Conservation (phyloP, 768 basidiomycete species). For the Rhizopogon rudus region DNA sequence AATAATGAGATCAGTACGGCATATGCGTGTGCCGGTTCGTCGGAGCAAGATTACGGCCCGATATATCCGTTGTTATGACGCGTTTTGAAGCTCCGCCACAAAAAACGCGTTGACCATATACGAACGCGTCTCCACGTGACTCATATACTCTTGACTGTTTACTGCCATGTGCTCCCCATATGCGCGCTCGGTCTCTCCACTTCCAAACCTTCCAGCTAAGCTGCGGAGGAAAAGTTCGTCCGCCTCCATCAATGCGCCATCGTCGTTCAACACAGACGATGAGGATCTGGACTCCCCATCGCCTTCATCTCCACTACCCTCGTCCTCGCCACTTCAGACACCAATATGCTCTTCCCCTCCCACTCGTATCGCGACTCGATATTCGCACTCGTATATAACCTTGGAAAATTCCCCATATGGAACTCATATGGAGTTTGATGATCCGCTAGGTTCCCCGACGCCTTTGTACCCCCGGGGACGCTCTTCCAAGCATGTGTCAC, state of each 20-base stretch:
- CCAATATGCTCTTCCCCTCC: constrained; percentile 6
- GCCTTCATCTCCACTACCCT: constrained; percentile 12
- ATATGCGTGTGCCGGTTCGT: too few relatives aligned
- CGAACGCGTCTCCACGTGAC: constrained; percentile 22
- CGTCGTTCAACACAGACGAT: background rate
- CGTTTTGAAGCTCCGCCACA: constrained; percentile 25
- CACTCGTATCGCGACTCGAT: background rate
- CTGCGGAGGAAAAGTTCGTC: constrained; percentile 20
- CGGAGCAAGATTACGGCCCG: too few relatives aligned
- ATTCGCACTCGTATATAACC: background rate
- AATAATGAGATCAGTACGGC: too few relatives aligned
- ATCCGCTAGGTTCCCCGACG: background rate
- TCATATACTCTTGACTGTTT: constrained; percentile 21
- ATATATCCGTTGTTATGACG: background rate
- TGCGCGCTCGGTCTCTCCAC: constrained; percentile 4
- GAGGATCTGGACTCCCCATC: constrained; percentile 2
- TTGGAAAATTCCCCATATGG: background rate
- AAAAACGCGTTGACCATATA: constrained; percentile 29
- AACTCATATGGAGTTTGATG: background rate
- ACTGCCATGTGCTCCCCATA: constrained; percentile 23
- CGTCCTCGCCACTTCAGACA: constrained; percentile 17
- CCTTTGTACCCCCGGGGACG: background rate
- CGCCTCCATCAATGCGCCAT: constrained; percentile 6
- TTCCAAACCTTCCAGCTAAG: constrained; percentile 13
- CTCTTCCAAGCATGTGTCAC: background rate